Evolutionary conservation across 306 rosid species (phyloP).

Genomic region (Fagus crenata): DNA sequence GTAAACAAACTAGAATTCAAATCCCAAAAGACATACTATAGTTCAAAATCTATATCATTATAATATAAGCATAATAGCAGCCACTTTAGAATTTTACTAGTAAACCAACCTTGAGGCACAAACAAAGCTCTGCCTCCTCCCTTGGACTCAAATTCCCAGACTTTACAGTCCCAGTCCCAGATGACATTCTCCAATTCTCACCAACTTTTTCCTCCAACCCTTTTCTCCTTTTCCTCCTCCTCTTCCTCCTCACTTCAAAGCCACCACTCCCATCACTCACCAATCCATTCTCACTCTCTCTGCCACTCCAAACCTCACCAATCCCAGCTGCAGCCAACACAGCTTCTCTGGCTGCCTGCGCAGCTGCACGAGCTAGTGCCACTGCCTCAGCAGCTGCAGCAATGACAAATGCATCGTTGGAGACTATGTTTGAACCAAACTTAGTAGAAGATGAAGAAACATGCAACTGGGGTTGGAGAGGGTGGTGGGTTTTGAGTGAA

Average conservation of each 20-base stretch:
- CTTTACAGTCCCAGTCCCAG: conserved; percentile 41
- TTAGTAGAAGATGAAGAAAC: conserved; percentile 38
- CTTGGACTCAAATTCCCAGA: conserved; percentile 47
- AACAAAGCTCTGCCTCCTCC: conserved; percentile 64
- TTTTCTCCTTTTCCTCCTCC: conserved; percentile 56
- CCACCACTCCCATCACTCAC: conserved; percentile 29
- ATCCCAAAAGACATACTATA: background rate
- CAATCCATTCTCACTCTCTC: conserved; percentile 31
- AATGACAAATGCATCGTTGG: conserved; percentile 40
- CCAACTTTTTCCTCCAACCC: conserved; percentile 27
- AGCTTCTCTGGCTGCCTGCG: conserved; percentile 44
- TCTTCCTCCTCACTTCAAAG: conserved; percentile 48
- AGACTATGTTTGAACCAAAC: conserved; percentile 39
- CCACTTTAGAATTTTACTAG: background rate
- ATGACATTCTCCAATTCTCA: conserved; percentile 21
- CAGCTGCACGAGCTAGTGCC: conserved; percentile 36
- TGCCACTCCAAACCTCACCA: conserved; percentile 34
- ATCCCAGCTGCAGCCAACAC: conserved; percentile 27
- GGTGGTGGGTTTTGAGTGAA: conserved; percentile 42
- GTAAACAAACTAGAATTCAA: background rate
- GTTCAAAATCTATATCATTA: background rate
- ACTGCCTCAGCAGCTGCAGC: conserved; percentile 48
- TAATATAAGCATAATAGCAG: background rate
- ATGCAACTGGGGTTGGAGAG: conserved; percentile 38
- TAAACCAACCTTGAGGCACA: conserved; percentile 54